Percentiles rank a stretch among this genome's conserved stretches.
Evolutionary conservation across 1,284 basidiomycete species (phyloP).

Genomic region (Ustilago trichophora): DNA sequence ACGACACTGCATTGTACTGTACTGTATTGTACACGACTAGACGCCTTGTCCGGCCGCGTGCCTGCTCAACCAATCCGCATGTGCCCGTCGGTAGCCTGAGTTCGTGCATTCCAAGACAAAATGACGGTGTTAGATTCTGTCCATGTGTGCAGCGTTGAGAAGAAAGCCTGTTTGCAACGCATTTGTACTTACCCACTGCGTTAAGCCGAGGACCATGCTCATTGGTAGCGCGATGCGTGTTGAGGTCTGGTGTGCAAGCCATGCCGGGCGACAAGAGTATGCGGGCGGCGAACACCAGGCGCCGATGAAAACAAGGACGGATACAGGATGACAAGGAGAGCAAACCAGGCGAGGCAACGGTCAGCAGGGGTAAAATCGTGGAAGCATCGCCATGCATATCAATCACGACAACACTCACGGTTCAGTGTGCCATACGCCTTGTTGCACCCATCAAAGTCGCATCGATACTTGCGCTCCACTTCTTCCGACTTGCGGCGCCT

Average conservation of each 20-base stretch:
- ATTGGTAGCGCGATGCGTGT: constrained; percentile 43
- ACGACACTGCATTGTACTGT: too few relatives aligned
- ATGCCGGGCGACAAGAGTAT: too few relatives aligned
- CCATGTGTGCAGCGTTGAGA: too few relatives aligned
- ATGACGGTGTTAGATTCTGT: constrained; percentile 7
- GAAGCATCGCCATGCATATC: constrained; percentile 9
- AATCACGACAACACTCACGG: constrained; percentile 63
- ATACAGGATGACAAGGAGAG: background rate
- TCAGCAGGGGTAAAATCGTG: background rate
- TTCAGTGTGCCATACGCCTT: constrained; percentile 88
- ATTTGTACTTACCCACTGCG: constrained; percentile 40
- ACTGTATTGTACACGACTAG: background rate
- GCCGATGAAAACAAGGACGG: background rate
- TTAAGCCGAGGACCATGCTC: constrained; percentile 44
- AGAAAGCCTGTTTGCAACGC: too few relatives aligned
- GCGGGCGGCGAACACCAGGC: too few relatives aligned
- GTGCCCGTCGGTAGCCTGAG: constrained; percentile 31
- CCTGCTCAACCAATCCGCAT: constrained; percentile 21
- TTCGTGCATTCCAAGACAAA: too few relatives aligned
- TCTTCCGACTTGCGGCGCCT: constrained; percentile 58
- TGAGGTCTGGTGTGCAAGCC: constrained; percentile 22
- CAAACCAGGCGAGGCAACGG: background rate
- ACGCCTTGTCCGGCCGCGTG: background rate
- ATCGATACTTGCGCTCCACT: constrained; percentile 86
- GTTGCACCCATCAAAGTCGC: constrained; percentile 80